Evolutionary conservation across 495 filamentous ascomycete species (phyloP).

Genomic region (Trichoderma virens): DNA sequence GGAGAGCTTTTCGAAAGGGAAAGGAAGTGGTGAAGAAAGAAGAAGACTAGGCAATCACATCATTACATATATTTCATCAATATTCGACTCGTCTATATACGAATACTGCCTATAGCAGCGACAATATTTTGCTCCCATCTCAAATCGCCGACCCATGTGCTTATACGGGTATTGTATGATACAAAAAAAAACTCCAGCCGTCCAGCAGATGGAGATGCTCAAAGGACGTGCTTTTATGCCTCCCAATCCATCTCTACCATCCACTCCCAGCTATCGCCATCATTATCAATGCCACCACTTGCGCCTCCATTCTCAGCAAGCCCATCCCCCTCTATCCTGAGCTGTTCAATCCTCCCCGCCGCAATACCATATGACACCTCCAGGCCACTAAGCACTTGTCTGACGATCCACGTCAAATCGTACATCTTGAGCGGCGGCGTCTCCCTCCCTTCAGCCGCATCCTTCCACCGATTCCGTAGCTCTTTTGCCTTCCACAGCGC

Average conservation of each 20-base stretch:
- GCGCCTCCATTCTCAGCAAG: not conserved
- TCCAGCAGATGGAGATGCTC: not conserved
- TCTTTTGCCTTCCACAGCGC: conserved; percentile 55
- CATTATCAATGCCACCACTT: not conserved
- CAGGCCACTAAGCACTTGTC: not conserved
- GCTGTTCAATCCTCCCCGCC: not conserved
- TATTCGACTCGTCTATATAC: not conserved
- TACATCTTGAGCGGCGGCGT: conserved; percentile 9
- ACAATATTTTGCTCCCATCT: too few species aligned
- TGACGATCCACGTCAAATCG: conserved; percentile 9
- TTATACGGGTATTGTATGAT: not conserved
- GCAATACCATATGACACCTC: not conserved
- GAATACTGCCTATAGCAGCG: not conserved
- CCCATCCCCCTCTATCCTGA: not conserved
- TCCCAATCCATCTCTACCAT: conserved; percentile 12
- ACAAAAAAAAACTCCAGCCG: not conserved
- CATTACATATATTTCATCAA: not conserved
- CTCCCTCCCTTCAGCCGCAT: conserved; percentile 33
- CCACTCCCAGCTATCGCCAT: not conserved
- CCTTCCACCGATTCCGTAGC: conserved; percentile 60
- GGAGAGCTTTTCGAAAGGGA: conserved; percentile 7
- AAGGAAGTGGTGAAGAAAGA: conserved; percentile 4
- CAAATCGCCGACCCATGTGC: too few species aligned
- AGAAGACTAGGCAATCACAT: not conserved
- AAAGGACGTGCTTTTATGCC: not conserved